These are phyloP conservation scores for Leccinum longicurvipes DNA, from an alignment of 768 basidiomycete genomes.

Conservation along the genomic window DNA sequence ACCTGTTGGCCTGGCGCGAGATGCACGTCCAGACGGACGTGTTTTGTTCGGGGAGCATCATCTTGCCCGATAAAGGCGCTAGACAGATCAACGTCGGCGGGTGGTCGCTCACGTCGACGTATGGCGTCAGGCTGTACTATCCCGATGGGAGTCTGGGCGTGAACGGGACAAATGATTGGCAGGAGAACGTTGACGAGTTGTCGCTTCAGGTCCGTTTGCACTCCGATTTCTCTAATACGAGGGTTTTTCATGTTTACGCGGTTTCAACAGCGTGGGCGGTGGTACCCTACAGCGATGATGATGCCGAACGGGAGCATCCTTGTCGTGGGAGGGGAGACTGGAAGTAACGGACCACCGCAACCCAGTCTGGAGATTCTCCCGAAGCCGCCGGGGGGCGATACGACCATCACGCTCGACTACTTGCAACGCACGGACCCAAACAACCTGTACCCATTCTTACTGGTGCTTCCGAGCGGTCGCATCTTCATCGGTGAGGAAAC, in stretches of 20 bases:
- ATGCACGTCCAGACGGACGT: constrained; percentile 80
- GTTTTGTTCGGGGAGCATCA: constrained; percentile 72
- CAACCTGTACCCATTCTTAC: constrained; percentile 76
- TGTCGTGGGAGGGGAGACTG: constrained; percentile 71
- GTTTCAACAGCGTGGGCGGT: constrained; percentile 51
- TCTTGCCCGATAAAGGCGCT: constrained; percentile 71
- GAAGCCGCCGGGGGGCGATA: constrained; percentile 59
- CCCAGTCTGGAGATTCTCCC: constrained; percentile 74
- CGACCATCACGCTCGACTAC: constrained; percentile 59
- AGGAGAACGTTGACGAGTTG: constrained; percentile 61
- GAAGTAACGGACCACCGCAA: constrained; percentile 62
- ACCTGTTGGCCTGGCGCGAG: constrained; percentile 57
- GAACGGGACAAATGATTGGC: constrained; percentile 77
- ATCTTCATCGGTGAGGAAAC: constrained; percentile 68
- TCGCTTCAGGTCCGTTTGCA: constrained; percentile 50
- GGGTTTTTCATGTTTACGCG: neutral
- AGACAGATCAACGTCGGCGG: constrained; percentile 31
- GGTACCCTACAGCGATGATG: constrained; percentile 70
- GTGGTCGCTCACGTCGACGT: constrained; percentile 70
- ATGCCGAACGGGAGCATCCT: constrained; percentile 72
- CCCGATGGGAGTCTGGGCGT: constrained; percentile 66
- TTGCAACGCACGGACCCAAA: constrained; percentile 71
- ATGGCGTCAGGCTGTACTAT: constrained; percentile 70
- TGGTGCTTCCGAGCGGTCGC: constrained; percentile 64
- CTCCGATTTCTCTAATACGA: neutral